Base-by-base conservation (phyloP, 495 filamentous ascomycete genomes). In the Xanthoparmelia taractica region DNA sequence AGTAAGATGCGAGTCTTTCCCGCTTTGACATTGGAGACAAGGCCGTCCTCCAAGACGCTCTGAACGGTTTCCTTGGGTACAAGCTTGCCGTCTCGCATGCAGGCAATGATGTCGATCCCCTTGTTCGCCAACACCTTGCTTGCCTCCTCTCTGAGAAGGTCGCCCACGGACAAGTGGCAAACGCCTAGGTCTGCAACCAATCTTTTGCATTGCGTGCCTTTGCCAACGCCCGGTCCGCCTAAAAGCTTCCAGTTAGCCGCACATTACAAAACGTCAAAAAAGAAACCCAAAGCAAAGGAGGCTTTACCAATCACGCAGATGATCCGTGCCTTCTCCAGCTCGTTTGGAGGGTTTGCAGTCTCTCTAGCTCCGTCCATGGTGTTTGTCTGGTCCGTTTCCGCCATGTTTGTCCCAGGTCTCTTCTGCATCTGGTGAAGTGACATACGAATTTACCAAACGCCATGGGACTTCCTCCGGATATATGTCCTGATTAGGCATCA, bases 181-280 rank as follows among this genome's bases (percentile, higher is more conserved):
- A 57, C 15, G 20, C 58, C 43, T 2, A 67, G 55, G 6, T 65
- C 64, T 41, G 38, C 23, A 8, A 57, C 63, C 10, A 66, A 27
- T 54, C 61, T 58, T 54, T 65, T 67, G 61, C 74, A 76, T 37
- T 75, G 68, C 0, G 76, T 77, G 20, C 75, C 72, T 63, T 78
- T 78, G 34, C 75, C 76, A 2, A 71, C 68, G 8, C 75, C 73
- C 0, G 75, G 73, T 2, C 73, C 67, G 0, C 75, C 75, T 66
- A 63, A 27, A 61, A 54, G 18, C 67, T 23, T 36, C 57, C 4
- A 64, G 61, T 75, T 23, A 65, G 71, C 62, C 57, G 13, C n/a
- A 25, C 23, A 40, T 29, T 13, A 17, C 29, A 27, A 33, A n/a
- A n/a, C n/a, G n/a, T n/a, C n/a, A n/a, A 8, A 20, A 40, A 20